A percentile compares a stretch with the other conserved stretches of the same genome.
Evolutionary conservation across 805 yeast genomes (phyloP).

Genomic region (Wickerhamomyces silvicola): DNA sequence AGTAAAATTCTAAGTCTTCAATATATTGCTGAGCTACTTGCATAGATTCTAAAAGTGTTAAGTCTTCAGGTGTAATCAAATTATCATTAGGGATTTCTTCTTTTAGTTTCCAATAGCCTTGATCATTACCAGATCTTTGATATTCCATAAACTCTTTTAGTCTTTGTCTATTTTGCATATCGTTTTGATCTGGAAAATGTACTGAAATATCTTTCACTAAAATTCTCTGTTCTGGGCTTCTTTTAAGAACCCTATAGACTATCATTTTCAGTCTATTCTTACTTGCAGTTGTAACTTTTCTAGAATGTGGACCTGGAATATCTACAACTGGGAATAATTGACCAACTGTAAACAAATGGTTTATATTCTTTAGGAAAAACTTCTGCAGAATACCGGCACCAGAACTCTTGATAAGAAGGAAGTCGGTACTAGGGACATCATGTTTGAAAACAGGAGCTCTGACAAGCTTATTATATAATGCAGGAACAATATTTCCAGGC

Average conservation of each 20-base stretch:
- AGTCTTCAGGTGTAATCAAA: slow-evolving; percentile 91
- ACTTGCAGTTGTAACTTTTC: slow-evolving; percentile 89
- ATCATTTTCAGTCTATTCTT: slow-evolving; percentile 91
- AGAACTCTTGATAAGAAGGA: slow-evolving; percentile 69
- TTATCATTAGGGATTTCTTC: slow-evolving; percentile 64
- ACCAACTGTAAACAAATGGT: slow-evolving; percentile 79
- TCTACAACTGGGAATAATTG: slow-evolving; percentile 90
- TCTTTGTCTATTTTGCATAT: slow-evolving; percentile 94
- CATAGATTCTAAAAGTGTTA: slow-evolving; percentile 83
- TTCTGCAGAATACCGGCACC: slow-evolving; percentile 68
- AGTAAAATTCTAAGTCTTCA: slow-evolving; percentile 68
- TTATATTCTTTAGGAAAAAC: slow-evolving; percentile 62
- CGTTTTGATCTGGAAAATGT: slow-evolving; percentile 96
- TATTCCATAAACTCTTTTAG: slow-evolving; percentile 97
- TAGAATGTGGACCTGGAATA: slow-evolving; percentile 95
- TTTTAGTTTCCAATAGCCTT: slow-evolving; percentile 90
- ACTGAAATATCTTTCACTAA: slow-evolving; percentile 81
- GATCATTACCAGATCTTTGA: slow-evolving; percentile 89
- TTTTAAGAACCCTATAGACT: slow-evolving; percentile 80
- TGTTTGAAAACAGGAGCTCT: slow-evolving; percentile 93
- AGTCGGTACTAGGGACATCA: slow-evolving; percentile 72
- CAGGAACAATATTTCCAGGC: slow-evolving; percentile 89
- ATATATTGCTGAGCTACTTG: slow-evolving; percentile 84
- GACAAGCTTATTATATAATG: slow-evolving; percentile 83
- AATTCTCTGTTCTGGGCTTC: slow-evolving; percentile 64